These are phyloP conservation scores for Geotrichum siamense DNA, from an alignment of 1,139 yeast species.

Conservation along the genomic window DNA sequence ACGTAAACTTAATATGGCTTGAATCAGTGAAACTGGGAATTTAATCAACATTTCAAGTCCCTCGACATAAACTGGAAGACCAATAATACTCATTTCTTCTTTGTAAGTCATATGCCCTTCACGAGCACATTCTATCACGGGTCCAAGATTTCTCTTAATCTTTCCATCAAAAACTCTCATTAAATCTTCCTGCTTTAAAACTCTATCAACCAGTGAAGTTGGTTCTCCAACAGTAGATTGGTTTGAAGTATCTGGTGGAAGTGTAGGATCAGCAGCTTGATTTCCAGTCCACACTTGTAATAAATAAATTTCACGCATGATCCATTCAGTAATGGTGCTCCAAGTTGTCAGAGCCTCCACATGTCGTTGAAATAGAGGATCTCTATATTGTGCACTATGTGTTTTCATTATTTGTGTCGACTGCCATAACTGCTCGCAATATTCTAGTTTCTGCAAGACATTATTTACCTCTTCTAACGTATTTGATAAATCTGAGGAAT, in stretches of 20 bases:
- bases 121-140: conserved; percentile 74
- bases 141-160: conserved; percentile 53
- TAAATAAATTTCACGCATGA: conserved; percentile 51
- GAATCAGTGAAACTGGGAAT: conserved; percentile 74
- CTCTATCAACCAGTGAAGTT: conserved; percentile 67
- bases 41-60: conserved; percentile 59
- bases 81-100: conserved; percentile 56
- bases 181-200: conserved; percentile 71
- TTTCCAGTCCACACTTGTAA: conserved; percentile 72
- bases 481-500: conserved; percentile 25
- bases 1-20: conserved; percentile 71
- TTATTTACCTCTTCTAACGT: conserved; percentile 44
- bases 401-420: conserved; percentile 68
- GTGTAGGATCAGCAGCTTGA: conserved; percentile 57
- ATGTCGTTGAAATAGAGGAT: conserved; percentile 56
- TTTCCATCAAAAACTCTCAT: conserved; percentile 53
- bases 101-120: conserved; percentile 60
- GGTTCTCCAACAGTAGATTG: conserved; percentile 17
- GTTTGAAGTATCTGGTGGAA: conserved; percentile 27
- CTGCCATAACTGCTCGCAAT: conserved; percentile 73
- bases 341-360: conserved; percentile 79
- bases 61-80: conserved; percentile 68
- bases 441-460: conserved; percentile 56
- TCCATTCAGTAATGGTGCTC: conserved; percentile 68
- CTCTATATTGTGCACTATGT: conserved; percentile 68